Evolutionary conservation across 2,329 filamentous ascomycete species (phyloP).

Genomic region (Penicillium sp.): DNA sequence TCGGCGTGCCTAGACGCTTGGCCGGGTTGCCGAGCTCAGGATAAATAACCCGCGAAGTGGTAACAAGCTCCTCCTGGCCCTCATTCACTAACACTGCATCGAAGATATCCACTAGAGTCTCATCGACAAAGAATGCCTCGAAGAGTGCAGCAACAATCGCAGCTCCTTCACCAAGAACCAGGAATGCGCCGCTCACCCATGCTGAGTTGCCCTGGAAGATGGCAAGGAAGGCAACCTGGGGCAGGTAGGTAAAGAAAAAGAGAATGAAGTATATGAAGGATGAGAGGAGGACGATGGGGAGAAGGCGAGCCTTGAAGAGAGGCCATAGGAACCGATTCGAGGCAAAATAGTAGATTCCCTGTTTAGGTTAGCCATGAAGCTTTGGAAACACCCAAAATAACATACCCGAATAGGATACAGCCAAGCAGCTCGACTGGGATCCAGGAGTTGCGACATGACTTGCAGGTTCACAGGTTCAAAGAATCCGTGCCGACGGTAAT

Average conservation of each 20-base stretch:
- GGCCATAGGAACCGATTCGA: constrained; percentile 78
- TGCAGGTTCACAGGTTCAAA: constrained; percentile 1
- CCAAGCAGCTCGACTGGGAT: constrained; percentile 41
- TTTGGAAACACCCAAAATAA: neutral
- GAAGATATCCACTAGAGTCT: constrained; percentile 76
- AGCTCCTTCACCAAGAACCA: constrained; percentile 70
- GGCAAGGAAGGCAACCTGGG: constrained; percentile 82
- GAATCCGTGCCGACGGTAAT: neutral
- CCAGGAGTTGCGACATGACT: constrained; percentile 21
- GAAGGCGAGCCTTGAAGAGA: constrained; percentile 70
- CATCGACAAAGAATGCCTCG: constrained; percentile 78
- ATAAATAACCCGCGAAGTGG: constrained; percentile 63
- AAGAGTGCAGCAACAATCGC: constrained; percentile 65
- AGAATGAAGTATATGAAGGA: constrained; percentile 78
- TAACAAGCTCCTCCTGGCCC: constrained; percentile 67
- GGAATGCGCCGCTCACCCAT: constrained; percentile 83
- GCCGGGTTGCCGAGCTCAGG: constrained; percentile 69
- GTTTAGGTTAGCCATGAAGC: constrained; percentile 6
- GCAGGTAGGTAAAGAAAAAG: constrained; percentile 84
- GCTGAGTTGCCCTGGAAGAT: constrained; percentile 84
- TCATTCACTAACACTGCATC: constrained; percentile 79
- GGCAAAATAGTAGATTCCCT: constrained; percentile 80
- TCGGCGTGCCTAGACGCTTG: constrained; percentile 79
- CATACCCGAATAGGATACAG: constrained; percentile 50
- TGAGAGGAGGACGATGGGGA: constrained; percentile 80